Percentiles rank a stretch among this genome's conserved stretches.
Evolutionary conservation across 345 rosid genomes (phyloP).

Genomic region (Hibiscus mutabilis): DNA sequence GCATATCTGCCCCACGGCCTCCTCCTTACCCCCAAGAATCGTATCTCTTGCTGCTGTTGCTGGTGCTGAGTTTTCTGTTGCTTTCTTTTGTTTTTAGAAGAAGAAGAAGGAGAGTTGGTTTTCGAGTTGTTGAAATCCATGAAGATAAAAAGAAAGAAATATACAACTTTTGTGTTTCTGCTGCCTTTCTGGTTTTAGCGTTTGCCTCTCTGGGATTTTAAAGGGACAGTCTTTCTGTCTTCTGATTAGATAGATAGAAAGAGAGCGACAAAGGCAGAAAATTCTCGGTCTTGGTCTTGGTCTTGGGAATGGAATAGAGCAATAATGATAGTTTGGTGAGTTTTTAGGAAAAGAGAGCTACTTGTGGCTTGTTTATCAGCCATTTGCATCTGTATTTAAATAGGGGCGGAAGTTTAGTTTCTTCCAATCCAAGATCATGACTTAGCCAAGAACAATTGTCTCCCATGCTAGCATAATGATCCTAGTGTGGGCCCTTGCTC

Average conservation of each 20-base stretch:
- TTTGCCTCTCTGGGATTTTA: neutral
- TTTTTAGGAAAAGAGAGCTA: neutral
- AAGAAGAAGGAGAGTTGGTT: slow-evolving; percentile 36
- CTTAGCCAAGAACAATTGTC: neutral
- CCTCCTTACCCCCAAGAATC: slow-evolving; percentile 85
- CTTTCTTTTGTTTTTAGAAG: slow-evolving; percentile 59
- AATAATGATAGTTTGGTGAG: neutral
- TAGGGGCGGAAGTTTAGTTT: slow-evolving; percentile 13
- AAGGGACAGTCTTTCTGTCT: neutral
- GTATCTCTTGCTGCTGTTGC: slow-evolving; percentile 25
- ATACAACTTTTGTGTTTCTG: neutral
- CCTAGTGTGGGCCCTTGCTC: slow-evolving; percentile 17
- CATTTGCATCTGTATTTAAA: slow-evolving; percentile 26
- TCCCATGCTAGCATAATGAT: slow-evolving; percentile 21
- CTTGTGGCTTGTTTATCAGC: slow-evolving; percentile 3
- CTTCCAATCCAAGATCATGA: neutral
- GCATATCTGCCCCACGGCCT: slow-evolving; percentile 98
- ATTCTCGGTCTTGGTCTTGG: neutral
- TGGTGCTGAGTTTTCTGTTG: slow-evolving; percentile 11
- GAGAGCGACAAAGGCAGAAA: slow-evolving; percentile 9
- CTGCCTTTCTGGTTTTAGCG: neutral
- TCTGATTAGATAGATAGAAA: neutral
- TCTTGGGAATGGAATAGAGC: neutral
- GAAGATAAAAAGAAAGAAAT: neutral
- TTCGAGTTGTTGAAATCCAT: slow-evolving; percentile 35